Percentiles rank a stretch among this genome's conserved stretches.
Evolutionary conservation across 495 filamentous ascomycete species (phyloP).

Genomic region (Xylaria castorea): DNA sequence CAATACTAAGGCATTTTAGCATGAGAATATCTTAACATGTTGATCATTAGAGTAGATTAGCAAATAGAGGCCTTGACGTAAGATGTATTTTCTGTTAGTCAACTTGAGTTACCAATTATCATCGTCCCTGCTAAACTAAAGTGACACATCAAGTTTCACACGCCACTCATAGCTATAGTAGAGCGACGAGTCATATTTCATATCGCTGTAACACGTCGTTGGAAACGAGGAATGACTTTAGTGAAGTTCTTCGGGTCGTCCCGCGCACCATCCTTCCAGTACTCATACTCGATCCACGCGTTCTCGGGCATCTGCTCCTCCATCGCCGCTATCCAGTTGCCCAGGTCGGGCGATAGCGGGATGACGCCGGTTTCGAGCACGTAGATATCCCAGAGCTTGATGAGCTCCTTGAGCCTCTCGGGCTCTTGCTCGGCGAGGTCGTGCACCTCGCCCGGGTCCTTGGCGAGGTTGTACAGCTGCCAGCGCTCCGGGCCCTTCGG

Average conservation of each 20-base stretch:
- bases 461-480: conserved; percentile 48
- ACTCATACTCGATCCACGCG: conserved; percentile 74
- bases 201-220: conserved; percentile 55
- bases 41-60: not conserved
- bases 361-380: conserved; percentile 66
- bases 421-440: conserved; percentile 44
- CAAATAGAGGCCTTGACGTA: not conserved
- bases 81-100: not conserved
- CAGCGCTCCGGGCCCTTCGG: conserved; percentile 42
- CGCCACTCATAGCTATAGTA: not conserved
- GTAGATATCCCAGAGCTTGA: conserved; percentile 50
- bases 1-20: not conserved
- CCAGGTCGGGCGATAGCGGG: conserved; percentile 43
- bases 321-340: conserved; percentile 60
- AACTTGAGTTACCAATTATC: not conserved
- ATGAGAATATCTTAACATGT: not conserved
- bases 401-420: conserved; percentile 42
- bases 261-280: conserved; percentile 67
- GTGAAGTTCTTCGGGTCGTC: conserved; percentile 64
- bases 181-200: conserved; percentile 8
- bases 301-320: conserved; percentile 73
- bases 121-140: not conserved
- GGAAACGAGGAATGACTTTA: conserved; percentile 57
- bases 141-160: not conserved
- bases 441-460: conserved; percentile 50